Conservation (phyloP, 106 monocot genomes). For the Allium cepa region DNA sequence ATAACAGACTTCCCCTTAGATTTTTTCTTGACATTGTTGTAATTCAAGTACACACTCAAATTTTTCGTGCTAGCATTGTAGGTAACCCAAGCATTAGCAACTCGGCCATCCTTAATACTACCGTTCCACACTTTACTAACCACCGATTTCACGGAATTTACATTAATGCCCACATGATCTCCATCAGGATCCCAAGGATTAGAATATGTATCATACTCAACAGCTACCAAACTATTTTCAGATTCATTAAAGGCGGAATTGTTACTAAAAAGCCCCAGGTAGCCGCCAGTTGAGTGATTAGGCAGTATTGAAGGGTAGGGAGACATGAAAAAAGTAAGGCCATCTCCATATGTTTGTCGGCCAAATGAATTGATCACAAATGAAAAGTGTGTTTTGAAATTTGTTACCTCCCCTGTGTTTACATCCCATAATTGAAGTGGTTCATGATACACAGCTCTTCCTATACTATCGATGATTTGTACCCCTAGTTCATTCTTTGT, state of each 20-base stretch:
- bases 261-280: conserved; percentile 37
- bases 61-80: conserved; percentile 30
- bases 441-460: conserved; percentile 28
- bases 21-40: conserved; percentile 2
- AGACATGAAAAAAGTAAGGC: conserved; percentile 68
- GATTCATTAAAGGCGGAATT: not conserved
- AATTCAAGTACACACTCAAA: conserved; percentile 42
- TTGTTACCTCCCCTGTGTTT: conserved; percentile 14
- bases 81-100: conserved; percentile 36
- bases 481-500: conserved; percentile 24
- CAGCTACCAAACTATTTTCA: conserved; percentile 24
- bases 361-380: conserved; percentile 40
- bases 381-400: conserved; percentile 59
- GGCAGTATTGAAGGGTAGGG: conserved; percentile 34
- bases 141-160: conserved; percentile 31
- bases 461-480: conserved; percentile 26
- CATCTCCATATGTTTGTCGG: conserved; percentile 31
- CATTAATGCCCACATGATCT: conserved; percentile 58
- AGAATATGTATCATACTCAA: conserved; percentile 58
- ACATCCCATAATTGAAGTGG: conserved; percentile 27
- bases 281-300: conserved; percentile 22
- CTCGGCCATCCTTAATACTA: conserved; percentile 24
- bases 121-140: conserved; percentile 18
- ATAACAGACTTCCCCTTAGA: not conserved
- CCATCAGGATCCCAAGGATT: conserved; percentile 44